These are phyloP conservation scores for Psidium guajava DNA, from an alignment of 345 rosid genomes.

Conservation along the genomic window DNA sequence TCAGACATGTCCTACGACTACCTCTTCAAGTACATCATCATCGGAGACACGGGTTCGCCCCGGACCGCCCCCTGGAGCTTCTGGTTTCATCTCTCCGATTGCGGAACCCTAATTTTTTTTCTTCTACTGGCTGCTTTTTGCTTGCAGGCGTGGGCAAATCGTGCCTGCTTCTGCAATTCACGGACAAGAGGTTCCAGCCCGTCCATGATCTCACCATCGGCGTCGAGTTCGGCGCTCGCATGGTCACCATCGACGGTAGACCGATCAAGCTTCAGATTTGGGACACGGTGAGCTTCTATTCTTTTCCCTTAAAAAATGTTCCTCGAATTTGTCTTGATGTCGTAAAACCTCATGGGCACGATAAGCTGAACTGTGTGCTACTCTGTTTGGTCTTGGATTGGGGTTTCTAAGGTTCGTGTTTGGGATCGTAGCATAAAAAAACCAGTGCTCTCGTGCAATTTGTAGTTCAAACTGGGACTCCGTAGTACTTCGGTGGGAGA, in stretches of 20 bases:
- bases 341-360: not conserved
- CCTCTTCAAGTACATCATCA: conserved; percentile 63
- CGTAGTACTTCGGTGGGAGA: not conserved
- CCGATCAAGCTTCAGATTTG: conserved; percentile 69
- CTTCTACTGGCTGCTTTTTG: not conserved
- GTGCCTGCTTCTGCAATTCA: conserved; percentile 58
- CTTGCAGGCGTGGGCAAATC: conserved; percentile 59
- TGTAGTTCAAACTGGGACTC: not conserved
- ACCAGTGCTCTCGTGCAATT: not conserved
- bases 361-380: not conserved
- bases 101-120: not conserved
- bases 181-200: conserved; percentile 73
- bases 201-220: conserved; percentile 71
- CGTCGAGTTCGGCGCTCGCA: conserved; percentile 71
- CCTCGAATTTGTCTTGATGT: not conserved
- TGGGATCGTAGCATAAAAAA: not conserved
- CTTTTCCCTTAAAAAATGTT: not conserved
- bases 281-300: conserved; percentile 38
- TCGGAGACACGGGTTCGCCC: conserved; percentile 40
- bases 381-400: not conserved
- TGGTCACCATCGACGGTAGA: conserved; percentile 49
- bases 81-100: not conserved
- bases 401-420: not conserved
- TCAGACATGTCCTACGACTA: conserved; percentile 56
- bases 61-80: not conserved